phyloP scores from a whole-genome alignment of 805 yeast genomes.

The Candida easanensis region DNA sequence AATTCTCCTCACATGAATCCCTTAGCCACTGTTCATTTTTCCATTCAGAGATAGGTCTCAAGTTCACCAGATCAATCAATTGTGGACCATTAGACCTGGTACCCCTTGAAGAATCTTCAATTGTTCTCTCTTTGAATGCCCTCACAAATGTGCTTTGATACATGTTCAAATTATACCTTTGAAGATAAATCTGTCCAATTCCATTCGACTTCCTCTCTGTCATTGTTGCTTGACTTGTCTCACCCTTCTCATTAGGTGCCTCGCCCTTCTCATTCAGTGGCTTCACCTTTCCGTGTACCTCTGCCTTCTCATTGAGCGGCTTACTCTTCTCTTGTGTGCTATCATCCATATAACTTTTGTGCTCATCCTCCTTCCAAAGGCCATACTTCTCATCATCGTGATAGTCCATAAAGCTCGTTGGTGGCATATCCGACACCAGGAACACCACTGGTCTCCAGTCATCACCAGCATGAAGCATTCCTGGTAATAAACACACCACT shows the following conservation, averaged over 20 bases:
- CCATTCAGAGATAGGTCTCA: neutral
- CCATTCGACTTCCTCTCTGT: neutral
- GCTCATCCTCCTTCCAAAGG: too few species aligned
- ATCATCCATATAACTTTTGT: too few species aligned
- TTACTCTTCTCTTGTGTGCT: neutral
- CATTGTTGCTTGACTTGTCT: neutral
- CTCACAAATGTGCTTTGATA: neutral
- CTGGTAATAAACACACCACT: neutral
- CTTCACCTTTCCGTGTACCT: too few species aligned
- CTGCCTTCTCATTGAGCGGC: too few species aligned
- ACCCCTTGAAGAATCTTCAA: neutral
- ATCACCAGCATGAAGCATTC: neutral
- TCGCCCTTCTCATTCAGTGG: neutral
- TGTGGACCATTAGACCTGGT: neutral
- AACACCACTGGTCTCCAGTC: neutral
- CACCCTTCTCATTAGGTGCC: neutral
- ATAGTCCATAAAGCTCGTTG: neutral
- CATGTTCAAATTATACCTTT: neutral
- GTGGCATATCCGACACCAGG: neutral
- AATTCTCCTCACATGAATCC: neutral
- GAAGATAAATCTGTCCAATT: neutral
- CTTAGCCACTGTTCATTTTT: neutral
- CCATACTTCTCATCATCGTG: neutral
- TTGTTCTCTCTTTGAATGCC: neutral
- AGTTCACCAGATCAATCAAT: neutral